Evolutionary conservation across 768 basidiomycete species (phyloP).

Genomic region (Suillus plorans): DNA sequence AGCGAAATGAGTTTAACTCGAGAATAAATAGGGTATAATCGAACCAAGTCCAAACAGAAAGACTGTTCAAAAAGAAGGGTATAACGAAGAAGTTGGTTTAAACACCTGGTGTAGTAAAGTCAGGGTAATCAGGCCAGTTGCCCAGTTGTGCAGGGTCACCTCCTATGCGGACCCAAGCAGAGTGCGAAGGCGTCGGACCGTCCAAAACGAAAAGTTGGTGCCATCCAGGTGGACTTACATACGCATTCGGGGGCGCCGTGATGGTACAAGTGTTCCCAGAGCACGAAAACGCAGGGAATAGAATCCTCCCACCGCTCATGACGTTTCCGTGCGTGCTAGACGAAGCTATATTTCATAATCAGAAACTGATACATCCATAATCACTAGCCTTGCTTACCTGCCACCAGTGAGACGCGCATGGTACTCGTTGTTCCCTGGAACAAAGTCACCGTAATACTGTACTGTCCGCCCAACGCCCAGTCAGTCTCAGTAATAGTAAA

Average conservation of each 20-base stretch:
- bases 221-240: conserved; percentile 74
- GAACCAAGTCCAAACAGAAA: background rate
- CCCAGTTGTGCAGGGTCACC: conserved; percentile 71
- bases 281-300: conserved; percentile 75
- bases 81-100: conserved; percentile 19
- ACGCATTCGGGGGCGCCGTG: conserved; percentile 69
- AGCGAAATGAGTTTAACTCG: background rate
- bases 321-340: conserved; percentile 79
- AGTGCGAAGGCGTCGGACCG: conserved; percentile 75
- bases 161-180: conserved; percentile 75
- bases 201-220: conserved; percentile 76
- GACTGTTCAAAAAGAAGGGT: background rate
- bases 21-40: background rate
- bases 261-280: conserved; percentile 73
- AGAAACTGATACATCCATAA: background rate
- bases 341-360: conserved; percentile 42
- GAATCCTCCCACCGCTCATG: conserved; percentile 63
- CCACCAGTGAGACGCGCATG: conserved; percentile 65
- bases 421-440: conserved; percentile 39
- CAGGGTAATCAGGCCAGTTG: conserved; percentile 70
- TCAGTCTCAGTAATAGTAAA: conserved; percentile 60
- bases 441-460: conserved; percentile 48
- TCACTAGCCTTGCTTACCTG: conserved; percentile 40
- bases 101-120: conserved; percentile 67
- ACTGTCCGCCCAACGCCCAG: conserved; percentile 58